Percentiles rank a stretch among this genome's conserved stretches.
Conservation (phyloP, 805 yeast species). For the Priceomyces castillae region DNA sequence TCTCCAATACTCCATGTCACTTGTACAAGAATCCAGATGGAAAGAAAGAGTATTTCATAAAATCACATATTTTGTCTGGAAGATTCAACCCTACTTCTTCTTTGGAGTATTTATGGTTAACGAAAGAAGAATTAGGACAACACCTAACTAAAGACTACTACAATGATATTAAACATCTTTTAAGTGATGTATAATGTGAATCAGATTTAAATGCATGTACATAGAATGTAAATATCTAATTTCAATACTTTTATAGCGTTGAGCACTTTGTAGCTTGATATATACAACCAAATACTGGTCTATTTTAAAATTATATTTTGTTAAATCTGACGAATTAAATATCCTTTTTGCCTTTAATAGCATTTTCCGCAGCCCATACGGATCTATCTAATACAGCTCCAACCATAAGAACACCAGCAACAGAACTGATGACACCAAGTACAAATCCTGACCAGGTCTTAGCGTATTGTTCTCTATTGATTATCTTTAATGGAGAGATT, state of each 20-base stretch:
- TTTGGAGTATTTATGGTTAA: constrained; percentile 74
- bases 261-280: background rate
- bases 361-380: constrained; percentile 84
- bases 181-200: constrained; percentile 34
- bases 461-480: constrained; percentile 71
- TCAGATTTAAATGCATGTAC: constrained; percentile 10
- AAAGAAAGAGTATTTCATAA: constrained; percentile 65
- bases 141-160: constrained; percentile 55
- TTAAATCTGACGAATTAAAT: constrained; percentile 15
- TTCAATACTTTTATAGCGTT: background rate
- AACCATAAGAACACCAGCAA: constrained; percentile 91
- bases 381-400: constrained; percentile 87
- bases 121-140: constrained; percentile 69
- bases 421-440: constrained; percentile 78
- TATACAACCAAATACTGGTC: background rate
- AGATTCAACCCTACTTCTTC: constrained; percentile 48
- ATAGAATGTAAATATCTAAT: constrained; percentile 12
- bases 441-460: constrained; percentile 82
- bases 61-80: constrained; percentile 88
- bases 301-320: background rate
- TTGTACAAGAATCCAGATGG: constrained; percentile 45
- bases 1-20: constrained; percentile 86
- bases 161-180: constrained; percentile 49
- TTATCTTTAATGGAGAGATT: constrained; percentile 88
- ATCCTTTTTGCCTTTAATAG: constrained; percentile 65